These are phyloP conservation scores for Tolypocladium tundrense DNA, from an alignment of 2,329 filamentous ascomycete species.

Conservation along the genomic window DNA sequence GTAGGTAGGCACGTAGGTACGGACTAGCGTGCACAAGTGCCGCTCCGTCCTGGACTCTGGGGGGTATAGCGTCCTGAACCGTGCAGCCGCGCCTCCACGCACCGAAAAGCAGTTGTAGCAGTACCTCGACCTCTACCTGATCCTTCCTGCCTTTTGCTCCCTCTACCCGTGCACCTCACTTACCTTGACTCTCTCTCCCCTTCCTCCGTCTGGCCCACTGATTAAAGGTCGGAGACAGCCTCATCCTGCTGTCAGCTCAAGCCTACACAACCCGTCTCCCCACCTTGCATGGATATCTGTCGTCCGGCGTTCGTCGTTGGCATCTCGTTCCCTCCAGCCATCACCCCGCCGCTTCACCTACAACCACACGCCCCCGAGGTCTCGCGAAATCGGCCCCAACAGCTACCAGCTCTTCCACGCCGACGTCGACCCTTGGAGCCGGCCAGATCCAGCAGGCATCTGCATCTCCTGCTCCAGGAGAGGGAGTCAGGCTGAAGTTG, in stretches of 20 bases:
- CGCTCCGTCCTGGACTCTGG: neutral
- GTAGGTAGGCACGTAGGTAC: too few species aligned
- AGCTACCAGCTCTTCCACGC: neutral
- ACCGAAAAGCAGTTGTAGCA: neutral
- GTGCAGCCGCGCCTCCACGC: neutral
- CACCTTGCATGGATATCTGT: neutral
- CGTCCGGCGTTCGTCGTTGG: neutral
- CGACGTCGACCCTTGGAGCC: neutral
- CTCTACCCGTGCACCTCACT: neutral
- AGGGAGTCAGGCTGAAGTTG: neutral
- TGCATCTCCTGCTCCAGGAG: neutral
- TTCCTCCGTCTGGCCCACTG: neutral
- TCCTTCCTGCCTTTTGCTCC: neutral
- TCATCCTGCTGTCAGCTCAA: neutral
- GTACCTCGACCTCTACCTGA: neutral
- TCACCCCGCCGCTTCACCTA: neutral
- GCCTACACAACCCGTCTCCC: neutral
- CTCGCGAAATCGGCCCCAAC: too few species aligned
- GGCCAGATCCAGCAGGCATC: neutral
- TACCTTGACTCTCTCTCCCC: neutral
- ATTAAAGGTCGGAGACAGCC: neutral
- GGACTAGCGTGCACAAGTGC: neutral
- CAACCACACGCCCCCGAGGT: neutral
- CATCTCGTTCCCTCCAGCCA: neutral
- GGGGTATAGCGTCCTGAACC: neutral